Evolutionary conservation across 495 filamentous ascomycete genomes (phyloP).

Genomic region (Penicillium soppii): DNA sequence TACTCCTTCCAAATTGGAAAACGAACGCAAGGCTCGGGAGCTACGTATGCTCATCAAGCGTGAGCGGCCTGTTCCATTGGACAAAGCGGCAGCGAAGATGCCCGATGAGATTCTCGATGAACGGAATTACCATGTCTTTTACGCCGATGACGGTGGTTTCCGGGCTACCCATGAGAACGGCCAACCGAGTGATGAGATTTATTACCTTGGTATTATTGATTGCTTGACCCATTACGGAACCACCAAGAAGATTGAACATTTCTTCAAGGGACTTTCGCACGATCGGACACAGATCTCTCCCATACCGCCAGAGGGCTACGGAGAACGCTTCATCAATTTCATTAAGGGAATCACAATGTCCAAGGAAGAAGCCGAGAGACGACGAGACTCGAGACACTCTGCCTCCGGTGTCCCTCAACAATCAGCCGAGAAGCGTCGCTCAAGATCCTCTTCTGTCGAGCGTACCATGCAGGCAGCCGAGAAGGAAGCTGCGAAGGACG

Average conservation of each 20-base stretch:
- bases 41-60: constrained; percentile 88
- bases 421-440: constrained; percentile 31
- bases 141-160: constrained; percentile 91
- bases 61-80: constrained; percentile 88
- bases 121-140: constrained; percentile 72
- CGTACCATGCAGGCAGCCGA: constrained; percentile 49
- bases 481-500: constrained; percentile 54
- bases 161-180: constrained; percentile 91
- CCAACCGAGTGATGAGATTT: constrained; percentile 82
- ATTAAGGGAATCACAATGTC: constrained; percentile 89
- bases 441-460: constrained; percentile 42
- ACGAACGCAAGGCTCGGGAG: constrained; percentile 85
- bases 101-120: constrained; percentile 80
- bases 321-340: constrained; percentile 91
- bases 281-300: constrained; percentile 86
- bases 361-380: constrained; percentile 72
- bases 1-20: constrained; percentile 94
- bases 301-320: constrained; percentile 87
- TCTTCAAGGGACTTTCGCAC: constrained; percentile 86
- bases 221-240: constrained; percentile 93
- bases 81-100: constrained; percentile 79
- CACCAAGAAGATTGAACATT: constrained; percentile 85
- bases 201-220: constrained; percentile 97
- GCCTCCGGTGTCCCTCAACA: constrained; percentile 8
- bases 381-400: constrained; percentile 45